Percentiles rank a stretch among this genome's conserved stretches.
These are phyloP conservation scores for Penicillium brevicompactum DNA, from an alignment of 2,329 filamentous ascomycete genomes.

Conservation along the genomic window DNA sequence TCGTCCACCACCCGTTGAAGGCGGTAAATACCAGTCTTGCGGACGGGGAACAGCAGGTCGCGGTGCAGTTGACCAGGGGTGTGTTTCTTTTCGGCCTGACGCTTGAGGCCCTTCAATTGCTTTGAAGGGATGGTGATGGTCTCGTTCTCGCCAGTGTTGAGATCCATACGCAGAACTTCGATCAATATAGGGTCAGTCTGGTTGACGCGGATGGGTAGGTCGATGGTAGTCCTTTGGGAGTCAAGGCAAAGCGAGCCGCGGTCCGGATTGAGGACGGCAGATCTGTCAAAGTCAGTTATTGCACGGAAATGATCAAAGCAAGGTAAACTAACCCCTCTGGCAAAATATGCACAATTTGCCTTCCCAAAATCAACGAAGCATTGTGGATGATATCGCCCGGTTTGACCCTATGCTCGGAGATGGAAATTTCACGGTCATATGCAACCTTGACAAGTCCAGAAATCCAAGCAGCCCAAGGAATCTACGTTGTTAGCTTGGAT, in stretches of 20 bases:
- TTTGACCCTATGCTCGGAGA: conserved; percentile 92
- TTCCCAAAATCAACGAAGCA: conserved; percentile 88
- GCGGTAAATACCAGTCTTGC: conserved; percentile 85
- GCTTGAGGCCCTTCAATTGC: conserved; percentile 75
- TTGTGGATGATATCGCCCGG: conserved; percentile 86
- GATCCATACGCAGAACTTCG: conserved; percentile 82
- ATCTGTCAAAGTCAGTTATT: conserved; percentile 53
- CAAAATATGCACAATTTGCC: conserved; percentile 95
- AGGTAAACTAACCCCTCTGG: conserved; percentile 72
- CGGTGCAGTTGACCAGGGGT: conserved; percentile 58
- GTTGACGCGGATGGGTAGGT: conserved; percentile 88
- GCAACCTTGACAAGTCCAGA: conserved; percentile 75
- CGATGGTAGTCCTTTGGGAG: conserved; percentile 59
- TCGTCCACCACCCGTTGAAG: conserved; percentile 85
- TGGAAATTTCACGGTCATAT: conserved; percentile 88
- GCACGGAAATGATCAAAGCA: neutral
- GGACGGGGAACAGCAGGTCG: conserved; percentile 72
- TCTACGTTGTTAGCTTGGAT: conserved; percentile 43
- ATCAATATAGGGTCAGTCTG: conserved; percentile 86
- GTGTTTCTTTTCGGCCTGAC: conserved; percentile 64
- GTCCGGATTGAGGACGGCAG: conserved; percentile 83
- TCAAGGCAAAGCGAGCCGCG: conserved; percentile 80
- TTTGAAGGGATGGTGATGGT: conserved; percentile 72
- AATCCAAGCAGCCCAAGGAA: conserved; percentile 74
- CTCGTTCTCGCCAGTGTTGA: conserved; percentile 79